Evolutionary conservation across 805 yeast species (phyloP).

Genomic region (Sungouiozyma ichnusensis): DNA sequence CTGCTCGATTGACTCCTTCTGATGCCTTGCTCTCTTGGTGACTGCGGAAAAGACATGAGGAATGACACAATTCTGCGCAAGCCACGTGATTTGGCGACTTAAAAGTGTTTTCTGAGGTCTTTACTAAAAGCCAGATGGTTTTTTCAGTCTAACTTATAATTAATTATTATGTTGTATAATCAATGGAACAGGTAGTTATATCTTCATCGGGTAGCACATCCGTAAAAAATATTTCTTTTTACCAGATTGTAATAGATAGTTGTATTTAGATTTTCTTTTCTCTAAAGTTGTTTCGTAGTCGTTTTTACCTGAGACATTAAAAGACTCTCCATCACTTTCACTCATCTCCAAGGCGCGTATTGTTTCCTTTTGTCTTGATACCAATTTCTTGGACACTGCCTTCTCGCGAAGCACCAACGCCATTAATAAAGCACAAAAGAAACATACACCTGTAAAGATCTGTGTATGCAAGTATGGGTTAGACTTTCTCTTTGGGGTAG

Average conservation of each 20-base stretch:
- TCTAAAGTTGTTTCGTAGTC: conserved; percentile 3
- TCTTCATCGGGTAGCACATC: conserved; percentile 19
- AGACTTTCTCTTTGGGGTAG: conserved; percentile 14
- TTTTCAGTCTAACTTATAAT: no score
- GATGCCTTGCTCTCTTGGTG: no score
- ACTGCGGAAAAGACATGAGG: background rate
- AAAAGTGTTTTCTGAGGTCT: no score
- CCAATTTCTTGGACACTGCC: conserved; percentile 35
- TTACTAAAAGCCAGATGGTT: no score
- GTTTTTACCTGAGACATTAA: background rate
- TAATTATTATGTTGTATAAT: no score
- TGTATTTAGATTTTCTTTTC: conserved; percentile 12
- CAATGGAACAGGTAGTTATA: no score
- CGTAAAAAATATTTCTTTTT: conserved; percentile 17
- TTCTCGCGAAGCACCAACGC: conserved; percentile 42
- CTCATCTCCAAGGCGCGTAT: background rate
- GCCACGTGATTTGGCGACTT: background rate
- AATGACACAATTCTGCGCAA: background rate
- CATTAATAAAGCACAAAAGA: conserved; percentile 33
- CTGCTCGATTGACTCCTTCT: no score
- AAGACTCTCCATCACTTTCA: conserved; percentile 2
- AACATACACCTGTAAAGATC: conserved; percentile 45
- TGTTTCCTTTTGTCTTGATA: conserved; percentile 6
- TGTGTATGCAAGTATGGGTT: conserved; percentile 50
- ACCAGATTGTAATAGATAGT: conserved; percentile 11